phyloP scores from a whole-genome alignment of 768 basidiomycete genomes.

The Leucocoprinus birnbaumii region DNA sequence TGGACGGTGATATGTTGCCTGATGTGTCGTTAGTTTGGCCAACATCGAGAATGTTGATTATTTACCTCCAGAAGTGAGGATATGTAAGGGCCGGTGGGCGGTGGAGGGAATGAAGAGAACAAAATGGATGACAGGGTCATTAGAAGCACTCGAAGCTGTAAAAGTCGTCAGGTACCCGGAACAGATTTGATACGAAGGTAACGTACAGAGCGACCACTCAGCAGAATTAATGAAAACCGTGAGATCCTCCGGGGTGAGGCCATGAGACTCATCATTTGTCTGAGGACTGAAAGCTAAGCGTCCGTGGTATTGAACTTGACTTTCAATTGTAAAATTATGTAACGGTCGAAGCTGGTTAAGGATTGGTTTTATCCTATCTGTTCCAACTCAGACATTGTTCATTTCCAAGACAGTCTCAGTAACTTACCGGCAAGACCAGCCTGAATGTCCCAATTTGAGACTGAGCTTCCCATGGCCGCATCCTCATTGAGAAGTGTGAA shows the following conservation, averaged over 20 bases:
- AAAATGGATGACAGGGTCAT: constrained; percentile 93
- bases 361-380: constrained; percentile 64
- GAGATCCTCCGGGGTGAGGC: constrained; percentile 76
- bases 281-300: constrained; percentile 80
- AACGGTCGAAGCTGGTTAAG: constrained; percentile 56
- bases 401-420: neutral
- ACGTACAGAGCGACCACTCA: constrained; percentile 88
- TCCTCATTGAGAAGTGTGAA: constrained; percentile 95
- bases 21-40: constrained; percentile 10
- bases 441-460: constrained; percentile 73
- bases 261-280: constrained; percentile 40
- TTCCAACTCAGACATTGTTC: neutral
- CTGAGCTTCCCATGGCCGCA: constrained; percentile 57
- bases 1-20: constrained; percentile 49
- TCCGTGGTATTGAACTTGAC: constrained; percentile 90
- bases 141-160: constrained; percentile 86
- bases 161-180: neutral
- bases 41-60: neutral
- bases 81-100: constrained; percentile 63
- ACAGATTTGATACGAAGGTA: neutral
- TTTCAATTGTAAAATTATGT: constrained; percentile 93
- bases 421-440: constrained; percentile 60
- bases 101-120: constrained; percentile 82
- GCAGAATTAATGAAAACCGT: constrained; percentile 96
- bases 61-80: constrained; percentile 55